Base-by-base conservation (phyloP, 768 basidiomycete species). In the Lactarius pseudohatsudake region DNA sequence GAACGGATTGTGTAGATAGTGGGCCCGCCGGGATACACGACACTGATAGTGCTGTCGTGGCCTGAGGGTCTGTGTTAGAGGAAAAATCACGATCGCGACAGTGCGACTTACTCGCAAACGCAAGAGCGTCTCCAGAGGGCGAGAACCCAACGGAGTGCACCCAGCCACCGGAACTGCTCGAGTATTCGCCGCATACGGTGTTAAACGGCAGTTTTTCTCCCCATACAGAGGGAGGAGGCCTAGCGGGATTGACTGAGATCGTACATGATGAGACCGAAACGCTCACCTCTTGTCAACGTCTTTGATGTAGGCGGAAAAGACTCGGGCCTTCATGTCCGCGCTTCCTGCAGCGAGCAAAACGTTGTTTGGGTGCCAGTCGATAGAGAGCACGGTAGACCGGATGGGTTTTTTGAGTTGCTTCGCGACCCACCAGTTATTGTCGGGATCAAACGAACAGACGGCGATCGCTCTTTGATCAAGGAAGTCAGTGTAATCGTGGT, bases 321-420 rank as follows among this genome's bases (percentile, higher is more conserved):
- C 97, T 22, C 96, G 86, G 13, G 97, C 97, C 78, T 96, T 96
- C 86, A 94, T 94, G 74, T 99, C 97, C 0, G 96, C 95, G 65
- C 93, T 89, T n/a, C 97, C 97, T 41, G 96, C 91, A 4, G 96
- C 97, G 32, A 99, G 86, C 7, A 99, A 82, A 16, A 98, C 96
- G 75, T 97, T 98, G 82, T 98, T 98, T 32, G 97, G 96, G 75
- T 99, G 97, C 97, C 97, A 99, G 71, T 98, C 96, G 71, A 99
- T 81, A 5, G 89, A 86, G 50, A 98, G 81, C 16, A 99, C 96
- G 1, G 97, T 99, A 4, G 94, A 94, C 69, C 94, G 80, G 73
- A 99, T 91, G 30, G 97, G 97, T 78, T 98, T 98, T 88, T 98
- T 99, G 76, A 99, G 81, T 66, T 91, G 90, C 75, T 93, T 94